phyloP scores from a whole-genome alignment of 306 rosid genomes.

The Trifolium pratense region DNA sequence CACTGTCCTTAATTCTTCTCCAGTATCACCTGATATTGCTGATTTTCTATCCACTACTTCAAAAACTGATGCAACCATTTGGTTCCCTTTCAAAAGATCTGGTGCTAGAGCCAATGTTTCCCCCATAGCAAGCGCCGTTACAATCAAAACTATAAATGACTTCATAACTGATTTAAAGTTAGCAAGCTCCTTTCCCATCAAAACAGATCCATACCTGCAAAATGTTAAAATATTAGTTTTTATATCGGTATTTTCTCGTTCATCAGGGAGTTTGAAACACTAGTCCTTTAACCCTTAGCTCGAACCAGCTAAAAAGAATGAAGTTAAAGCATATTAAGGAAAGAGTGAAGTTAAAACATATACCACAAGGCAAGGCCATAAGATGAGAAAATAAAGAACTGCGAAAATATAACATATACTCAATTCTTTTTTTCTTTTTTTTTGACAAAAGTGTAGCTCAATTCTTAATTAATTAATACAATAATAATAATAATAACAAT shows the following conservation, averaged over 20 bases:
- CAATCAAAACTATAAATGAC: constrained; percentile 87
- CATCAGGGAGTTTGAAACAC: background rate
- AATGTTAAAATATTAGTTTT: background rate
- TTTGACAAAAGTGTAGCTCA: too few species aligned
- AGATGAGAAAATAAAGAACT: constrained; percentile 94
- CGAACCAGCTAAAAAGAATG: background rate
- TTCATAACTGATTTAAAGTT: constrained; percentile 94
- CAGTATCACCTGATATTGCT: constrained; percentile 59
- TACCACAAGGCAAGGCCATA: constrained; percentile 98
- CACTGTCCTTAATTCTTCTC: constrained; percentile 75
- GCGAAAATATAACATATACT: too few species aligned
- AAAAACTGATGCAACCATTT: constrained; percentile 93
- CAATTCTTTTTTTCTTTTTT: too few species aligned
- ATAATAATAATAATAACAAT: too few species aligned
- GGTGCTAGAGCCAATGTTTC: constrained; percentile 91
- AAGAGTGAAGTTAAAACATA: constrained; percentile 33
- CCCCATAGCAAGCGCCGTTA: constrained; percentile 94
- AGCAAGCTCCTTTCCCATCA: constrained; percentile 88
- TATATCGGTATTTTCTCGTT: too few species aligned
- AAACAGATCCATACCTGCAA: constrained; percentile 91
- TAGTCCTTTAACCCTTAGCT: background rate
- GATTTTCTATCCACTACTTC: constrained; percentile 79
- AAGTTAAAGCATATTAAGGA: background rate
- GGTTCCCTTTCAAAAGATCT: constrained; percentile 90
- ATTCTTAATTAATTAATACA: too few species aligned